A percentile compares a stretch with the other conserved stretches of the same genome.
These are phyloP conservation scores for Teratosphaeria epicoccoides DNA, from an alignment of 2,329 filamentous ascomycete genomes.

Conservation along the genomic window DNA sequence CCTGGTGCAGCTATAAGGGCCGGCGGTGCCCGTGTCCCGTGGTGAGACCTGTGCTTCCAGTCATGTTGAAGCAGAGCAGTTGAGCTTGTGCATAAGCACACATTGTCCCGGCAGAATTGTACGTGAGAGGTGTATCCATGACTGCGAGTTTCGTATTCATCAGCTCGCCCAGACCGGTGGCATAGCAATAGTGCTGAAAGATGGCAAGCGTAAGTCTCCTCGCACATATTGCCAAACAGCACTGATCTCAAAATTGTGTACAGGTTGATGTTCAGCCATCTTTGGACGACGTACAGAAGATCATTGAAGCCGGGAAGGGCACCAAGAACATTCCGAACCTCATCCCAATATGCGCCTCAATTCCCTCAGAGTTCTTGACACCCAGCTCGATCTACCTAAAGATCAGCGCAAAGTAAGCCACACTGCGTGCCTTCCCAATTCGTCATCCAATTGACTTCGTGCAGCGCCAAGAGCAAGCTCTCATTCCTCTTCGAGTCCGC, in stretches of 20 bases:
- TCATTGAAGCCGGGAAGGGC: slow-evolving; percentile 42
- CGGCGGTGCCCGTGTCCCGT: no score
- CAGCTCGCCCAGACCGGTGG: slow-evolving; percentile 23
- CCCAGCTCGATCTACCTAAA: slow-evolving; percentile 94
- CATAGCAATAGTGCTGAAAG: slow-evolving; percentile 9
- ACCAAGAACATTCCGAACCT: slow-evolving; percentile 59
- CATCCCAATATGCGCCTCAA: slow-evolving; percentile 71
- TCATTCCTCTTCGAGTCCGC: slow-evolving; percentile 96
- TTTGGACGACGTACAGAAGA: slow-evolving; percentile 47
- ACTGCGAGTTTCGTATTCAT: slow-evolving; percentile 20
- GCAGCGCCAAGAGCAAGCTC: slow-evolving; percentile 54
- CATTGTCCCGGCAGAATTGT: neutral
- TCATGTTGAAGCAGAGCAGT: neutral
- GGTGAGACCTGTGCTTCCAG: no score
- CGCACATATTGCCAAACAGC: neutral
- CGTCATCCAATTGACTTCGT: slow-evolving; percentile 5
- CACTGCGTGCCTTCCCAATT: neutral
- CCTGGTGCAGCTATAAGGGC: neutral
- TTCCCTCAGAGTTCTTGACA: slow-evolving; percentile 85
- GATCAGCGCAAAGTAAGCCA: slow-evolving; percentile 59
- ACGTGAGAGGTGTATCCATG: slow-evolving; percentile 2
- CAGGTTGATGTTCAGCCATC: slow-evolving; percentile 47
- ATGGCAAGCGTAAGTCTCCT: slow-evolving; percentile 2
- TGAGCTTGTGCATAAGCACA: neutral
- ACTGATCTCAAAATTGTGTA: neutral